Conservation (phyloP, 176 grass and related monocot genomes). For the Hsuehochloa calcarea region DNA sequence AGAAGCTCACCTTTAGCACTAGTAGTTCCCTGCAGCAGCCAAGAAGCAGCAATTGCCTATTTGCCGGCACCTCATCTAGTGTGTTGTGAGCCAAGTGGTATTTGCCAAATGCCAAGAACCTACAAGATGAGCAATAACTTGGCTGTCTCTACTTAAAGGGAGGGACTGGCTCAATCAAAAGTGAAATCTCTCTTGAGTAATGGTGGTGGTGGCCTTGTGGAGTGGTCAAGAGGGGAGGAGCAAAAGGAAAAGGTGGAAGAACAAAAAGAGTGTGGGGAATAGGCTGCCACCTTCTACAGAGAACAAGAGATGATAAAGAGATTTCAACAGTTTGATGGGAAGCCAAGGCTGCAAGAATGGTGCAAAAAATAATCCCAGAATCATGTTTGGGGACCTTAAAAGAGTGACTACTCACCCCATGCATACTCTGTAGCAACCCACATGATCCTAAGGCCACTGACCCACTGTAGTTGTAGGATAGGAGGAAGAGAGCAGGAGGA, state of each 20-base stretch:
- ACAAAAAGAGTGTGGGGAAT: slow-evolving; percentile 49
- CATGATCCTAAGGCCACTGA: slow-evolving; percentile 22
- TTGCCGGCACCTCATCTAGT: neutral
- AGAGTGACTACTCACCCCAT: slow-evolving; percentile 32
- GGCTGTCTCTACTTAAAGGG: slow-evolving; percentile 33
- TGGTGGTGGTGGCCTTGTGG: slow-evolving; percentile 25
- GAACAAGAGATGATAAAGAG: neutral
- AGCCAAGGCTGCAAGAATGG: slow-evolving; percentile 35
- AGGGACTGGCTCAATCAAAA: neutral
- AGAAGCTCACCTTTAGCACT: slow-evolving; percentile 42
- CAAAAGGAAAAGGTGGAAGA: slow-evolving; percentile 53
- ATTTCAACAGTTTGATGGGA: slow-evolving; percentile 29
- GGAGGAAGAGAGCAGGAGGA: neutral
- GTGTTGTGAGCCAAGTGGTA: neutral
- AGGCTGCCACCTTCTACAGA: slow-evolving; percentile 42
- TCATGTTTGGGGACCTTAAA: slow-evolving; percentile 56
- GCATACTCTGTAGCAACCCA: slow-evolving; percentile 7
- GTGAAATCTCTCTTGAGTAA: slow-evolving; percentile 15
- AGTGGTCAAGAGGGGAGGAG: slow-evolving; percentile 48
- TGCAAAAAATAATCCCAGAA: slow-evolving; percentile 51
- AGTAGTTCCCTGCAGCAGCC: slow-evolving; percentile 4
- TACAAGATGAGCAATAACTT: slow-evolving; percentile 13
- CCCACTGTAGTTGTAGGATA: neutral
- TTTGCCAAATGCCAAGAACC: neutral
- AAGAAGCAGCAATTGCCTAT: neutral